Base-by-base conservation (phyloP, 345 rosid genomes). In the Iberis pinnata region DNA sequence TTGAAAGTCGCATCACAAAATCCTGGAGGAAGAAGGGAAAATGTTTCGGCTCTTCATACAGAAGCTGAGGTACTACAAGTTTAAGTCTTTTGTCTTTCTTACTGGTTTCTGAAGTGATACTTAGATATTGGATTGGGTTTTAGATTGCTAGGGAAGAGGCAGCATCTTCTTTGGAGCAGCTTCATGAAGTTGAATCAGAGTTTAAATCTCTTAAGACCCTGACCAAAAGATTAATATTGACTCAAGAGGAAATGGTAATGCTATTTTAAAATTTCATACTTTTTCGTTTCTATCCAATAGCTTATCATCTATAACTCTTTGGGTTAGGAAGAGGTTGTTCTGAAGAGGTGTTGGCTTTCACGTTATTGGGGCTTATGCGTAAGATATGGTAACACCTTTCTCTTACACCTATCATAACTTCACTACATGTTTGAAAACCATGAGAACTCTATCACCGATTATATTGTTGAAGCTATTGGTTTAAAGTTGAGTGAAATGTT, bases 291-390 rank as follows among this genome's bases (percentile, higher is more conserved):
- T 32, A 42, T 68, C 35, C 42, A 35, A 58, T 65, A 60, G 67
- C 56, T 74, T 41, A 41, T 73, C 65, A 68, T 73, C 49, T 72
- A 59, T 48, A 58, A 49, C 72, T 78, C 63, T 73, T 40, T 51
- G 58, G 72, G 40, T 52, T 81, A 92, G 98, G 98, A 92, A 70
- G 98, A 92, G 67, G 88, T 92, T 54, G 86, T 85, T 56, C 49
- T 92, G 63, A 92, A 88, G 88, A 92, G 98, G 65, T 92, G 97
- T 68, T 92, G 98, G 98, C 96, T 92, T 74, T 95, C 98, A 63
- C 86, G 88, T 17, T 88, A 92, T 70, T 88, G 98, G 98, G 77
- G 78, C 65, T 74, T 85, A 74, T 85, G 90, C 44, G 80, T 80
- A 39, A 71, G 63, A 61, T 73, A 88, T 48, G 98, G 98, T 88